These are phyloP conservation scores for Pseudonitzschia multiseries DNA, from an alignment of 108 stramenopile species.

Conservation along the genomic window DNA sequence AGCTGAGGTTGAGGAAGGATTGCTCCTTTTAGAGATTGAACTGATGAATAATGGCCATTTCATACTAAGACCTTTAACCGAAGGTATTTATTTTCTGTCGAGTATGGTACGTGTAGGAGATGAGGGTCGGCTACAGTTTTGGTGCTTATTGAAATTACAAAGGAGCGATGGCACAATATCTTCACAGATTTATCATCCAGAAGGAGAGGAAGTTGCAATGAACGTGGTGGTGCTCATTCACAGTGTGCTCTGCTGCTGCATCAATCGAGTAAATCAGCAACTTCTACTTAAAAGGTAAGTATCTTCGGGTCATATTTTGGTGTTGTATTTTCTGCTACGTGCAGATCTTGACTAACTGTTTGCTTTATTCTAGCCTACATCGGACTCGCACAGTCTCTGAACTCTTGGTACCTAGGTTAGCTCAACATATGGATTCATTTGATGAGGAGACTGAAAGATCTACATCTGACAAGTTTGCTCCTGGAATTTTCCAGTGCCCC, in stretches of 20 bases:
- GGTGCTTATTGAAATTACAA: conserved; percentile 60
- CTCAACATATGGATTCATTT: conserved; percentile 10
- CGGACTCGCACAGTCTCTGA: conserved; percentile 48
- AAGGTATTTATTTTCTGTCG: conserved; percentile 30
- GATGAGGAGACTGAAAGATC: conserved; percentile 5
- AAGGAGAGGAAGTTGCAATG: conserved; percentile 46
- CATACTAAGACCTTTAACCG: conserved; percentile 13
- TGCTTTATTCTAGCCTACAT: conserved; percentile 42
- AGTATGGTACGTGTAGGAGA: conserved; percentile 1
- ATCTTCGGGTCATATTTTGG: background rate
- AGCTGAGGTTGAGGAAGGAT: conserved; percentile 57
- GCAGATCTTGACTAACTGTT: background rate
- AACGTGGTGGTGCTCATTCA: conserved; percentile 34
- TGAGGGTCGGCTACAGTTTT: conserved; percentile 34
- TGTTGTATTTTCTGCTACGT: background rate
- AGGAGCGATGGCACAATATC: conserved; percentile 37
- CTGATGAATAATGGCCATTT: conserved; percentile 23
- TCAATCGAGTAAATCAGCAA: conserved; percentile 67
- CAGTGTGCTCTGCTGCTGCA: conserved; percentile 22
- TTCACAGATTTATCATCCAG: conserved; percentile 65
- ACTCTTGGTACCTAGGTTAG: conserved; percentile 46
- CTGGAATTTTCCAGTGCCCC: conserved; percentile 54
- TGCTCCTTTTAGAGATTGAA: conserved; percentile 30
- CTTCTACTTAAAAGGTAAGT: conserved; percentile 58
- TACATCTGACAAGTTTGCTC: conserved; percentile 11